These are phyloP conservation scores for Aspergillus sp. DNA, from an alignment of 2,329 filamentous ascomycete genomes.

Conservation along the genomic window DNA sequence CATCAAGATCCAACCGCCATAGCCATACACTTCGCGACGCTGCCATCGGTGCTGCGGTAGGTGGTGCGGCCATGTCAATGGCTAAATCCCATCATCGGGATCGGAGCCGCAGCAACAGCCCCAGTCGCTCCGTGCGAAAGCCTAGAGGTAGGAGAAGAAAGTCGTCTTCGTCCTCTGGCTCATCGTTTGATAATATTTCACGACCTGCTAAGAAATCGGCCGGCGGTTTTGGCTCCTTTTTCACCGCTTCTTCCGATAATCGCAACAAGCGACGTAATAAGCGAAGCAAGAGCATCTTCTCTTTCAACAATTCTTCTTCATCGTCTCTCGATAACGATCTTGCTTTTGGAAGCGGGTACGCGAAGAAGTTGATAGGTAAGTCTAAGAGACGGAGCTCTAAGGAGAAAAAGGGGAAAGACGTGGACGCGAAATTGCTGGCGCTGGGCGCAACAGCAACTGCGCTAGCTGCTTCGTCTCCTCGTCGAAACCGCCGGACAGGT, in stretches of 20 bases:
- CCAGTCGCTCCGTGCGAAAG: slow-evolving; percentile 39
- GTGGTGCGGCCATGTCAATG: slow-evolving; percentile 28
- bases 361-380: slow-evolving; percentile 37
- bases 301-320: slow-evolving; percentile 63
- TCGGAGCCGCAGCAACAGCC: slow-evolving; percentile 26
- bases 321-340: slow-evolving; percentile 68
- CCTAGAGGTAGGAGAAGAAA: slow-evolving; percentile 38
- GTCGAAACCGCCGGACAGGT: slow-evolving; percentile 36
- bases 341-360: slow-evolving; percentile 63
- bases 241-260: slow-evolving; percentile 60
- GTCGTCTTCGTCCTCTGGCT: slow-evolving; percentile 56
- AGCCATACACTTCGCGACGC: slow-evolving; percentile 34
- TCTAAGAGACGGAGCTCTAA: slow-evolving; percentile 27
- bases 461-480: slow-evolving; percentile 42
- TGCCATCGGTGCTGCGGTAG: slow-evolving; percentile 39
- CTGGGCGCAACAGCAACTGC: slow-evolving; percentile 50
- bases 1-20: slow-evolving; percentile 28
- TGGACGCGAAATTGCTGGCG: slow-evolving; percentile 49
- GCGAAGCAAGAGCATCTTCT: slow-evolving; percentile 54
- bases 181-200: slow-evolving; percentile 67
- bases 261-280: slow-evolving; percentile 48
- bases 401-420: slow-evolving; percentile 27
- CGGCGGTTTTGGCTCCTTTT: slow-evolving; percentile 62
- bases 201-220: slow-evolving; percentile 51
- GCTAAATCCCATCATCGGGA: slow-evolving; percentile 24